phyloP scores from a whole-genome alignment of 495 filamentous ascomycete genomes.

The Talaromyces adpressus region DNA sequence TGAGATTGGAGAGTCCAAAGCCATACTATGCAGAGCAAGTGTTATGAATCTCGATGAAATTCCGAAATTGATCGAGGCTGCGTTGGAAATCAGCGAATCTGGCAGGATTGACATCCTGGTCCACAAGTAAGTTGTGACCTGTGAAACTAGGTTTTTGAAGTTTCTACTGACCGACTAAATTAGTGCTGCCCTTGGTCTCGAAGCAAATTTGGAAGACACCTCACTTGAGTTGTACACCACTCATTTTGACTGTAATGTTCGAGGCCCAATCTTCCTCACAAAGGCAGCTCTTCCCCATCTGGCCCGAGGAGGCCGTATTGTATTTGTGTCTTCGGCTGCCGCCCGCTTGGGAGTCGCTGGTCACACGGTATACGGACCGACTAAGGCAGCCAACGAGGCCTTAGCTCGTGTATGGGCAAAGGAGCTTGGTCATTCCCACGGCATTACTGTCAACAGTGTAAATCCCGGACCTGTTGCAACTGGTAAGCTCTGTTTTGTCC shows the following conservation, averaged over 20 bases:
- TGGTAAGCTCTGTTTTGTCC: slow-evolving; percentile 6
- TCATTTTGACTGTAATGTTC: slow-evolving; percentile 14
- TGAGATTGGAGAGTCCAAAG: slow-evolving; percentile 29
- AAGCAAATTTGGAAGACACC: slow-evolving; percentile 37
- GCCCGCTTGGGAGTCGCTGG: slow-evolving; percentile 10
- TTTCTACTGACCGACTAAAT: slow-evolving; percentile 25
- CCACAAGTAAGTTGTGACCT: slow-evolving; percentile 57
- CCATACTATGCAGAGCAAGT: slow-evolving; percentile 40
- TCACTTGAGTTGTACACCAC: slow-evolving; percentile 18
- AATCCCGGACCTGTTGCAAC: slow-evolving; percentile 21
- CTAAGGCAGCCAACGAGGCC: slow-evolving; percentile 16
- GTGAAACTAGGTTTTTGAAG: not conserved
- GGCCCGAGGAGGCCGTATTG: not conserved
- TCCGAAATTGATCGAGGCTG: slow-evolving; percentile 30
- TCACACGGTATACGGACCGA: slow-evolving; percentile 13
- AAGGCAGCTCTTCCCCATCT: slow-evolving; percentile 16
- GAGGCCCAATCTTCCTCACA: slow-evolving; percentile 18
- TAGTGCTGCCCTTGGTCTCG: slow-evolving; percentile 40
- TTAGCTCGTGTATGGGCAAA: slow-evolving; percentile 19
- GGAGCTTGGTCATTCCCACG: slow-evolving; percentile 16
- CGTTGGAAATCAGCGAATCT: slow-evolving; percentile 28
- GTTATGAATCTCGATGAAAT: slow-evolving; percentile 35
- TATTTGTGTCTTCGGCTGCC: slow-evolving; percentile 5
- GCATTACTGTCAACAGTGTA: slow-evolving; percentile 19
- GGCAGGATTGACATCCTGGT: slow-evolving; percentile 62